These are phyloP conservation scores for Xylariaceae sp. DNA, from an alignment of 2,329 filamentous ascomycete species.

Conservation along the genomic window DNA sequence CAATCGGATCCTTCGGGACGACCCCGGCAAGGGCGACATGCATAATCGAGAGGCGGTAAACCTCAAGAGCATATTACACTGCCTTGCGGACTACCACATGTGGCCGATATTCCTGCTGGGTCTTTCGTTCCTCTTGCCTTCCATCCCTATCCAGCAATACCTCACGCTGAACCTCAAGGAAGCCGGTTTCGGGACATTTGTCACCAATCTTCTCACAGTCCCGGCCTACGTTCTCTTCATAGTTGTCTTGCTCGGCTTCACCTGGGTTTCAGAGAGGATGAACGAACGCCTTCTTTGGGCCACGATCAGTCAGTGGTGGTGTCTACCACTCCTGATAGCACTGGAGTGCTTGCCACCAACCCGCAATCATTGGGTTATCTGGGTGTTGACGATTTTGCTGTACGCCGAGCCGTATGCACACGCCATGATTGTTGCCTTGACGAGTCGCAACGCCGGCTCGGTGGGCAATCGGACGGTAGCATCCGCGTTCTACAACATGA, in stretches of 20 bases:
- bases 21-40: conserved; percentile 49
- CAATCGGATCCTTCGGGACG: conserved; percentile 47
- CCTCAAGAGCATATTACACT: no score
- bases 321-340: conserved; percentile 50
- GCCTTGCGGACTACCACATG: no score
- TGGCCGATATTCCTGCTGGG: no score
- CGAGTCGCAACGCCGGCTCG: conserved; percentile 48
- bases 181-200: conserved; percentile 44
- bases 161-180: conserved; percentile 43
- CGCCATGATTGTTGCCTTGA: conserved; percentile 16
- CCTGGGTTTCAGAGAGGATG: conserved; percentile 35
- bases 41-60: conserved; percentile 51
- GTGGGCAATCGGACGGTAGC: conserved; percentile 52
- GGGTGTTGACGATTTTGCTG: conserved; percentile 33
- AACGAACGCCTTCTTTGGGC: conserved; percentile 42
- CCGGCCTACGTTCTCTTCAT: conserved; percentile 26
- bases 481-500: conserved; percentile 48
- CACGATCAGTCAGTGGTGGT: conserved; percentile 49
- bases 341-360: conserved; percentile 34
- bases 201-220: conserved; percentile 50
- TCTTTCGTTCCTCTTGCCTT: conserved; percentile 41
- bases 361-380: conserved; percentile 35
- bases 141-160: conserved; percentile 36
- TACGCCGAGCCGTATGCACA: conserved; percentile 20
- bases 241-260: conserved; percentile 29